Evolutionary conservation across 2,329 filamentous ascomycete species (phyloP).

Genomic region (Paraphaeosphaeria sporulosa): DNA sequence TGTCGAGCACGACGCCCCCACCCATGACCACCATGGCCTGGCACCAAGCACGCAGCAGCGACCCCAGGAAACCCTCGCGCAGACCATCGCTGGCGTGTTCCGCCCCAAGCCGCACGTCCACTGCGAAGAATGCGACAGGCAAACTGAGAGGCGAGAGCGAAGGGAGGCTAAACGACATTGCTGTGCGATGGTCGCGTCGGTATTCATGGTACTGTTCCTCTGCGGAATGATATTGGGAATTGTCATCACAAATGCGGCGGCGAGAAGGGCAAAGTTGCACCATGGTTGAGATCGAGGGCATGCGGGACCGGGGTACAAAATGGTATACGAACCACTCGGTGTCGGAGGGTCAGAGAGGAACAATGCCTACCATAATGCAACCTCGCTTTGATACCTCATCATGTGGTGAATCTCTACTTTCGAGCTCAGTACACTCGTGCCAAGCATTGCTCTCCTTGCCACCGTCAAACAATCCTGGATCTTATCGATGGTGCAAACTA

Average conservation of each 20-base stretch:
- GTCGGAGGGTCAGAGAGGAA: background rate
- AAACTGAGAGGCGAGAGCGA: slow-evolving; percentile 26
- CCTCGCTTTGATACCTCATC: background rate
- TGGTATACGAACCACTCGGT: background rate
- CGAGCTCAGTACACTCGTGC: background rate
- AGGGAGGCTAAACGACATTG: slow-evolving; percentile 31
- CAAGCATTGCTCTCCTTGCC: background rate
- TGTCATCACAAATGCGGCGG: slow-evolving; percentile 17
- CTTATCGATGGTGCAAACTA: background rate
- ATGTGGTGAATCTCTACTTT: background rate
- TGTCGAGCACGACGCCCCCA: slow-evolving; percentile 27
- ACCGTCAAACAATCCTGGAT: background rate
- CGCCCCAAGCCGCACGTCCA: slow-evolving; percentile 32
- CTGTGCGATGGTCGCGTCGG: slow-evolving; percentile 33
- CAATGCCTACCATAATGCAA: background rate
- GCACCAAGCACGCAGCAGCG: slow-evolving; percentile 12
- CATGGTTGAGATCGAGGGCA: background rate
- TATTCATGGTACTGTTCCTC: slow-evolving; percentile 29
- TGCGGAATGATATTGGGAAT: slow-evolving; percentile 32
- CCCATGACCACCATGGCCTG: slow-evolving; percentile 17
- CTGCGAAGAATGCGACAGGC: slow-evolving; percentile 39
- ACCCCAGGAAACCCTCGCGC: slow-evolving; percentile 27
- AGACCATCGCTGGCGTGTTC: slow-evolving; percentile 36
- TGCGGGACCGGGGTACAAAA: background rate
- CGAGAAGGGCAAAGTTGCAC: slow-evolving; percentile 12